Percentiles rank a stretch among this genome's conserved stretches.
Evolutionary conservation across 129 eudicot species (phyloP).

Genomic region (Helichrysum umbraculigerum): DNA sequence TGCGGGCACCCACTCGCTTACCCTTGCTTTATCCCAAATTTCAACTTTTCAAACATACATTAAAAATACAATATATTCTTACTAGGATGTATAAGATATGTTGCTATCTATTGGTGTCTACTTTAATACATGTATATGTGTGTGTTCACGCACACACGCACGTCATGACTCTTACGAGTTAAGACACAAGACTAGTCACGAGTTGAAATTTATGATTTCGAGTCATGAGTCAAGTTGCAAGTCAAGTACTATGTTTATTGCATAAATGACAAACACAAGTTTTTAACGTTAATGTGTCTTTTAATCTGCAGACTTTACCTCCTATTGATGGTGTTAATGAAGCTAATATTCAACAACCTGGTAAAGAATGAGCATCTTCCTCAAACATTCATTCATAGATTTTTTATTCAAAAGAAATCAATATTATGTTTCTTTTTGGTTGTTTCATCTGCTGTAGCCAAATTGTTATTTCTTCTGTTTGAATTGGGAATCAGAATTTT

Average conservation of each 20-base stretch:
- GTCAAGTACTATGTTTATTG: not conserved
- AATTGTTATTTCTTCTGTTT: constrained; percentile 15
- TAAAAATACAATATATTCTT: too few relatives aligned
- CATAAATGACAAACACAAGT: not conserved
- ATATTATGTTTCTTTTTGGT: not conserved
- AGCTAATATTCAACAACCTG: constrained; percentile 35
- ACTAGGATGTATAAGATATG: too few relatives aligned
- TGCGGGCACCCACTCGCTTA: too few relatives aligned
- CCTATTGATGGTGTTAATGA: constrained; percentile 27
- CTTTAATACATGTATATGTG: too few relatives aligned
- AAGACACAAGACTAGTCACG: too few relatives aligned
- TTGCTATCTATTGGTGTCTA: too few relatives aligned
- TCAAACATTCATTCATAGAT: constrained; percentile 5
- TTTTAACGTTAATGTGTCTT: constrained; percentile 1
- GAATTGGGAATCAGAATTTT: constrained; percentile 2
- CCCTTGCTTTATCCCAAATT: too few relatives aligned
- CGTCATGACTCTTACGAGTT: too few relatives aligned
- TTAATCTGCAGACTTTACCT: constrained; percentile 39
- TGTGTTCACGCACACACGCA: too few relatives aligned
- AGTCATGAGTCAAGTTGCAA: too few relatives aligned
- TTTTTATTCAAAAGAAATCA: not conserved
- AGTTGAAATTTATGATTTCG: too few relatives aligned
- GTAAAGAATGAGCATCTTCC: constrained; percentile 28
- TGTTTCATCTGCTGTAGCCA: constrained; percentile 1
- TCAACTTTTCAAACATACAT: too few relatives aligned